Evolutionary conservation across 805 yeast genomes (phyloP).

Genomic region (Candida gorgasii): DNA sequence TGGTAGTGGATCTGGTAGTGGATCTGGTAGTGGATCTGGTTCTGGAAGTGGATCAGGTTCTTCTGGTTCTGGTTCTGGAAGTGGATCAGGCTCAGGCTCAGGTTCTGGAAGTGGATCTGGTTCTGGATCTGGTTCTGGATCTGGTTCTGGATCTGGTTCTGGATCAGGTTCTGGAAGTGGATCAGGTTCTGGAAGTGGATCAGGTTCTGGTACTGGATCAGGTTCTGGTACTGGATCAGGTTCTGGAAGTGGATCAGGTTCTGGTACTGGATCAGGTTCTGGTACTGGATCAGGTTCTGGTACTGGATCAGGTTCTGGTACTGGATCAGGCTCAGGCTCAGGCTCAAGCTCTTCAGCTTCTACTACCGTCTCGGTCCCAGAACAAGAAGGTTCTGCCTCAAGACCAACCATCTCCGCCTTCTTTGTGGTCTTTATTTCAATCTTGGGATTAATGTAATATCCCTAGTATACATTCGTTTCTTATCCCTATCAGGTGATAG

Average conservation of each 20-base stretch:
- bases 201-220: too few relatives aligned
- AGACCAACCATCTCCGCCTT: background rate
- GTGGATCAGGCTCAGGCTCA: background rate
- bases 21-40: too few relatives aligned
- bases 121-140: background rate
- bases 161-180: background rate
- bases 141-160: background rate
- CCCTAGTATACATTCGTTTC: too few relatives aligned
- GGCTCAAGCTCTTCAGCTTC: background rate
- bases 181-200: background rate
- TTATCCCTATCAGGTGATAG: too few relatives aligned
- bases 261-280: background rate
- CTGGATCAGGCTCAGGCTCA: background rate
- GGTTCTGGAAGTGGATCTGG: slow-evolving; percentile 5
- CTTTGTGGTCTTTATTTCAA: background rate
- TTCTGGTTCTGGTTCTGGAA: background rate
- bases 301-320: background rate
- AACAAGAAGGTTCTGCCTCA: background rate
- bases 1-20: background rate
- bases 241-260: background rate
- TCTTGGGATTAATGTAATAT: background rate
- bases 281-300: slow-evolving; percentile 20
- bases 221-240: background rate
- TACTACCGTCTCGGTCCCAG: background rate
- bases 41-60: too few relatives aligned